These are phyloP conservation scores for Alternaria sp. DNA, from an alignment of 2,329 filamentous ascomycete species.

Conservation along the genomic window DNA sequence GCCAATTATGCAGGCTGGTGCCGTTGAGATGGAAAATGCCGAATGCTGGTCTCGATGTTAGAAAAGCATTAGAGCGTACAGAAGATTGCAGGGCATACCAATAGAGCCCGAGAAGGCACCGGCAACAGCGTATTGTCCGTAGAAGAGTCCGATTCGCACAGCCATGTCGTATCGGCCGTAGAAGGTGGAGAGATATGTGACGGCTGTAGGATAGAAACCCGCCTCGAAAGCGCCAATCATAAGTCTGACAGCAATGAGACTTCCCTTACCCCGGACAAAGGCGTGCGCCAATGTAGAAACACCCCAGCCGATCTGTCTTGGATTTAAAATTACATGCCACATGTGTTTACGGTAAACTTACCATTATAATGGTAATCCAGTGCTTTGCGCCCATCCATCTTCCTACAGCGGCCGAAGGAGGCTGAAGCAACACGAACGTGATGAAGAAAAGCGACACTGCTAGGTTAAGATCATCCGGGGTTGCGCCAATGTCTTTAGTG, in stretches of 20 bases:
- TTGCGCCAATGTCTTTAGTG: slow-evolving; percentile 31
- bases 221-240: slow-evolving; percentile 59
- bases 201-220: slow-evolving; percentile 64
- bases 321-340: background rate
- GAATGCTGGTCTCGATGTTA: slow-evolving; percentile 32
- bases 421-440: slow-evolving; percentile 36
- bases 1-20: slow-evolving; percentile 56
- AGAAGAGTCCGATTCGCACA: slow-evolving; percentile 57
- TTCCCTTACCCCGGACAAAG: slow-evolving; percentile 26
- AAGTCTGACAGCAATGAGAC: slow-evolving; percentile 32
- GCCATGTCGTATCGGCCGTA: slow-evolving; percentile 55
- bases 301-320: slow-evolving; percentile 35
- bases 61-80: background rate
- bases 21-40: slow-evolving; percentile 59
- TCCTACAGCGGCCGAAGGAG: slow-evolving; percentile 29
- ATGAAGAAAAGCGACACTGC: slow-evolving; percentile 39
- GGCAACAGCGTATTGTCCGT: slow-evolving; percentile 54
- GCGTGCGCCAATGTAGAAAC: slow-evolving; percentile 34
- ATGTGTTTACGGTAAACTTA: background rate
- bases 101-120: slow-evolving; percentile 55
- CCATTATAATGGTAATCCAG: slow-evolving; percentile 33
- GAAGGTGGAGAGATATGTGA: slow-evolving; percentile 64
- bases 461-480: slow-evolving; percentile 34
- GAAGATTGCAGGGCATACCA: slow-evolving; percentile 14
- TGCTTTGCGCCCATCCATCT: slow-evolving; percentile 33